Percentiles rank a stretch among this genome's conserved stretches.
Conservation (phyloP, 495 filamentous ascomycete genomes). For the Corynascus novoguineensis region DNA sequence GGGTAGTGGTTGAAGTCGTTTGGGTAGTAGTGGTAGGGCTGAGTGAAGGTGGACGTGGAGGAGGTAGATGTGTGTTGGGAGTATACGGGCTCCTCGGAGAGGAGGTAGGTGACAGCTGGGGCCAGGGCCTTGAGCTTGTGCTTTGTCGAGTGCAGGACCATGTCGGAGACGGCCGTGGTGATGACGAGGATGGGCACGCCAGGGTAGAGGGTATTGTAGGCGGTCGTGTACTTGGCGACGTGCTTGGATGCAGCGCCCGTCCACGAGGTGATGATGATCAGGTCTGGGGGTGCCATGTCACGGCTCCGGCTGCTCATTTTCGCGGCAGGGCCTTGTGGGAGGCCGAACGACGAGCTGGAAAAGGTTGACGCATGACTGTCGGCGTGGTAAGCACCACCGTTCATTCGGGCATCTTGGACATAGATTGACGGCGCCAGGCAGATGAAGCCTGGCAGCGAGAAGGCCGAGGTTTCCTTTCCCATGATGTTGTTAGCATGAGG, state of each 20-base stretch:
- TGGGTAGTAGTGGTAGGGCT: not conserved
- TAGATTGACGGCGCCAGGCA: slow-evolving; percentile 14
- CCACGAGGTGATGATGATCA: slow-evolving; percentile 45
- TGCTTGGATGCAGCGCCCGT: slow-evolving; percentile 36
- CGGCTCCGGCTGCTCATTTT: not conserved
- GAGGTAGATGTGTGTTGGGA: not conserved
- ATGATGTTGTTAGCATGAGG: not conserved
- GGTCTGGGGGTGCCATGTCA: slow-evolving; percentile 17
- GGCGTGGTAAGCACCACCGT: not conserved
- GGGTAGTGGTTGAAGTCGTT: too few relatives aligned
- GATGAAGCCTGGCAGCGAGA: slow-evolving; percentile 15
- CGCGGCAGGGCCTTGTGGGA: not conserved
- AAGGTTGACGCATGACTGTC: not conserved
- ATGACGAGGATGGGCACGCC: slow-evolving; percentile 32
- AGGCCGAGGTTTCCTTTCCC: slow-evolving; percentile 1
- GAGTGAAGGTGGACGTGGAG: not conserved
- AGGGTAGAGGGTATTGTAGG: slow-evolving; percentile 40
- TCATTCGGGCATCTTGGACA: slow-evolving; percentile 11
- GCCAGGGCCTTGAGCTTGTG: slow-evolving; percentile 17
- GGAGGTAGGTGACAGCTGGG: slow-evolving; percentile 19
- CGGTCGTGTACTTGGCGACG: slow-evolving; percentile 40
- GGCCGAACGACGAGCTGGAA: not conserved
- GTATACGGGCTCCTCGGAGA: not conserved
- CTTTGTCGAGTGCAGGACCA: slow-evolving; percentile 13
- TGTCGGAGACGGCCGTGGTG: slow-evolving; percentile 23